These are phyloP conservation scores for Neopestalotiopsis sp. DNA, from an alignment of 2,329 filamentous ascomycete species.

Conservation along the genomic window DNA sequence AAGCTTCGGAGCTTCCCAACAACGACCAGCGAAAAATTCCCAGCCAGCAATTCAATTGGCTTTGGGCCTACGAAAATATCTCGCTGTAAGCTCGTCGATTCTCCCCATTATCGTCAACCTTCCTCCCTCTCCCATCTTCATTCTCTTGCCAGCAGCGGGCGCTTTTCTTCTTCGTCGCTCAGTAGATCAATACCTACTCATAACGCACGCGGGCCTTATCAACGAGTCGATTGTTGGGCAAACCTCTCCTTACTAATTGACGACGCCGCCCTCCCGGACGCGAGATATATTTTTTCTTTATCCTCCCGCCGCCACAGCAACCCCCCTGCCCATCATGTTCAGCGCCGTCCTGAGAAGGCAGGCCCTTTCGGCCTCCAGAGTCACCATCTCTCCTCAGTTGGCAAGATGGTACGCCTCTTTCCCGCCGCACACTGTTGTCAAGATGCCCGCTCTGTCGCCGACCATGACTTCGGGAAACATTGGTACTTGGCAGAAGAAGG, in stretches of 20 bases:
- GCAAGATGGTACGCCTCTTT: slow-evolving; percentile 79
- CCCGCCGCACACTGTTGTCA: slow-evolving; percentile 92
- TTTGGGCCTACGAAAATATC: slow-evolving; percentile 28
- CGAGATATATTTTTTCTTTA: slow-evolving; percentile 25
- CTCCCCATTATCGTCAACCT: slow-evolving; percentile 17
- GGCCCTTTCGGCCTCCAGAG: slow-evolving; percentile 57
- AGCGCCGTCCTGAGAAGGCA: slow-evolving; percentile 69
- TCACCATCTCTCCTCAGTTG: slow-evolving; percentile 50
- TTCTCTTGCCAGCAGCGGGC: slow-evolving; percentile 13
- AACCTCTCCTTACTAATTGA: slow-evolving; percentile 30
- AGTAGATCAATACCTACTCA: not conserved
- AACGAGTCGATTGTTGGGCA: slow-evolving; percentile 7
- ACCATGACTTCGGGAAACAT: slow-evolving; percentile 98
- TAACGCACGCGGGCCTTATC: not conserved
- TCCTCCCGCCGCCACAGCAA: slow-evolving; percentile 25
- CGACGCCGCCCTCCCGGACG: slow-evolving; percentile 9
- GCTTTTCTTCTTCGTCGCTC: slow-evolving; percentile 4
- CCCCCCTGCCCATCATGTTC: slow-evolving; percentile 57
- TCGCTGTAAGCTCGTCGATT: slow-evolving; percentile 22
- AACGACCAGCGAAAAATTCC: slow-evolving; percentile 14
- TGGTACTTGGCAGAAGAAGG: slow-evolving; percentile 97
- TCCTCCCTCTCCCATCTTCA: slow-evolving; percentile 27
- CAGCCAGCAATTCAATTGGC: slow-evolving; percentile 17
- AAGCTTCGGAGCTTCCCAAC: slow-evolving; percentile 21
- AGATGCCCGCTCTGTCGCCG: slow-evolving; percentile 96